Percentiles rank a stretch among this genome's conserved stretches.
phyloP scores from a whole-genome alignment of 768 basidiomycete species.

The Cystofilobasidium bisporidii region DNA sequence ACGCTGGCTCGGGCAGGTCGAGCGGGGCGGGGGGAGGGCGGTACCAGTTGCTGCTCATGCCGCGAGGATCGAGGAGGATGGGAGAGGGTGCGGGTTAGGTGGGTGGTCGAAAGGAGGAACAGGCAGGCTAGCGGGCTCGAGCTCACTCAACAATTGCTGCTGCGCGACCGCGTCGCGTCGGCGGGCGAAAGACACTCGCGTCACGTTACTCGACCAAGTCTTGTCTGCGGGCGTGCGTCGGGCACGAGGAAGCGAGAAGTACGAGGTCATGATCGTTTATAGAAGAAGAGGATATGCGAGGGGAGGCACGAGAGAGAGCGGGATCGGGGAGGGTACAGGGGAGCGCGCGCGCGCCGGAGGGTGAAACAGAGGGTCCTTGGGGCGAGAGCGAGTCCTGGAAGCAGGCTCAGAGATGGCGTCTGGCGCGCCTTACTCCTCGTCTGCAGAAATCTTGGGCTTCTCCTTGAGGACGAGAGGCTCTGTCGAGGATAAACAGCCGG shows the following conservation, averaged over 20 bases:
- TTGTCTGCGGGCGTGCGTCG: too few relatives aligned
- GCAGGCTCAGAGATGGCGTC: not conserved
- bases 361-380: not conserved
- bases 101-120: not conserved
- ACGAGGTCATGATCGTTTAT: not conserved
- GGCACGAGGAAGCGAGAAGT: too few relatives aligned
- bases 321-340: not conserved
- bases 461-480: slow-evolving; percentile 24
- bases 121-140: too few relatives aligned
- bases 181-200: not conserved
- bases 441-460: slow-evolving; percentile 26
- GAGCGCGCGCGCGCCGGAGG: not conserved
- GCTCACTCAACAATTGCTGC: slow-evolving; percentile 1
- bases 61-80: not conserved
- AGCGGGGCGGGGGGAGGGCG: not conserved
- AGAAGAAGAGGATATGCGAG: not conserved
- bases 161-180: not conserved
- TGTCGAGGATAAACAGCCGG: too few relatives aligned
- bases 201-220: too few relatives aligned
- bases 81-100: not conserved
- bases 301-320: not conserved
- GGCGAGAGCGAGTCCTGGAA: not conserved
- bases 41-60: not conserved
- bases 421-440: slow-evolving; percentile 14
- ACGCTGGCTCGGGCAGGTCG: not conserved